phyloP scores from a whole-genome alignment of 2,329 filamentous ascomycete genomes.

The Trichoderma sp. region DNA sequence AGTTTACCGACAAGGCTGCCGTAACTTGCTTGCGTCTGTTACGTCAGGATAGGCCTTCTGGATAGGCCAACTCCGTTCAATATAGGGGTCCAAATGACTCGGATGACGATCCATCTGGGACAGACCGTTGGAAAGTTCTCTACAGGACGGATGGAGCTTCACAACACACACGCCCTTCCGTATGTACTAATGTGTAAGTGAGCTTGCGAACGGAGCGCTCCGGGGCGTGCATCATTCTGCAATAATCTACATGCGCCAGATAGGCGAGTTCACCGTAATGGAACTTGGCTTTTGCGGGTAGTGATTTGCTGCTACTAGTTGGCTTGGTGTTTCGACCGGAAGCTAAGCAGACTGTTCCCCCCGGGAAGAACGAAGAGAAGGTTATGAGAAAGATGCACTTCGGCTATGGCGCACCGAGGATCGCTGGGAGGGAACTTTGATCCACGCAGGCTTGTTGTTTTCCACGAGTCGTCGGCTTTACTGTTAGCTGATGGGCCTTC shows the following conservation, averaged over 20 bases:
- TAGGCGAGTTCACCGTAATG: too few relatives aligned
- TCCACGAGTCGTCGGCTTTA: neutral
- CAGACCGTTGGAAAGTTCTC: neutral
- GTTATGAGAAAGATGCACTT: conserved; percentile 1
- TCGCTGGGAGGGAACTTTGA: neutral
- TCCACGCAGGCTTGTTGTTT: neutral
- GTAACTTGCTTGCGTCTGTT: neutral
- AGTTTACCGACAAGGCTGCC: neutral
- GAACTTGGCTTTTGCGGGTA: too few relatives aligned
- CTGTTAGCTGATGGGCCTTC: neutral
- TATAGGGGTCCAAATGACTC: conserved; percentile 22
- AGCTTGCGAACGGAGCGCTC: neutral
- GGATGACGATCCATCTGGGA: conserved; percentile 13
- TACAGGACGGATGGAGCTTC: too few relatives aligned
- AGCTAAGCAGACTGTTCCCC: conserved; percentile 12
- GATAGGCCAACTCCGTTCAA: neutral
- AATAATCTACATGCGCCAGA: too few relatives aligned
- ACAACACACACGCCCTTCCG: too few relatives aligned
- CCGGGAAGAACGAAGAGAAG: neutral
- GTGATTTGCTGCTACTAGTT: neutral
- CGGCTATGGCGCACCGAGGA: conserved; percentile 4
- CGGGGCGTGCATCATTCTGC: neutral
- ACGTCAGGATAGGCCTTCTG: conserved; percentile 1
- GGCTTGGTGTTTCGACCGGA: neutral
- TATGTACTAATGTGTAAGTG: too few relatives aligned